Percentiles rank a stretch among this genome's conserved stretches.
Evolutionary conservation across 805 yeast species (phyloP).

Genomic region (Candida koratica): DNA sequence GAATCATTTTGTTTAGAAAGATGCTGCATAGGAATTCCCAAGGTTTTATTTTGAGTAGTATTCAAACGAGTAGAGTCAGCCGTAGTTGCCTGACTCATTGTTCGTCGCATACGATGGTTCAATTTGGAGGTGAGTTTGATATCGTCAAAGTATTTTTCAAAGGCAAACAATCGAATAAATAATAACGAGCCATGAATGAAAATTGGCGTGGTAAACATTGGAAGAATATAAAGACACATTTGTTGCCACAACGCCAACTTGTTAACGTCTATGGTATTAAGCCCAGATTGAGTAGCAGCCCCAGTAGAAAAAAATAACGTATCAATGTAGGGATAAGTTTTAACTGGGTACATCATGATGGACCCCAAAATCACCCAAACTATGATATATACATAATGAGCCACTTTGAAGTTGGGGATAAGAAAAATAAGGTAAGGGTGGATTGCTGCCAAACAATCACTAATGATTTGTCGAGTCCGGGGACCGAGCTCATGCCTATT

Average conservation of each 20-base stretch:
- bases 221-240: slow-evolving; percentile 56
- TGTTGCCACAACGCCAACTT: slow-evolving; percentile 72
- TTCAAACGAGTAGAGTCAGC: slow-evolving; percentile 5
- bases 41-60: slow-evolving; percentile 23
- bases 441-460: slow-evolving; percentile 1
- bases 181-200: slow-evolving; percentile 78
- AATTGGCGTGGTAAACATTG: slow-evolving; percentile 78
- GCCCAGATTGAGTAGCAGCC: slow-evolving; percentile 86
- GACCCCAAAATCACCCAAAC: slow-evolving; percentile 62
- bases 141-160: slow-evolving; percentile 79
- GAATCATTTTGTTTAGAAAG: background rate
- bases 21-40: slow-evolving; percentile 21
- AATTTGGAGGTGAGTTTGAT: slow-evolving; percentile 74
- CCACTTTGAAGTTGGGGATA: slow-evolving; percentile 55
- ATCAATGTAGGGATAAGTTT: slow-evolving; percentile 67
- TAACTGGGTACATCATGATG: slow-evolving; percentile 71
- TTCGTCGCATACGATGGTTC: slow-evolving; percentile 78
- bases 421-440: slow-evolving; percentile 38
- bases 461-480: slow-evolving; percentile 3
- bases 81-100: slow-evolving; percentile 52
- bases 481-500: slow-evolving; percentile 7
- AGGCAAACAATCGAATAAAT: slow-evolving; percentile 80
- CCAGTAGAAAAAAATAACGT: slow-evolving; percentile 73
- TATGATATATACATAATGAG: slow-evolving; percentile 71
- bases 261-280: slow-evolving; percentile 74